phyloP scores from a whole-genome alignment of 345 rosid species.

The Eucalyptus leucophloia region DNA sequence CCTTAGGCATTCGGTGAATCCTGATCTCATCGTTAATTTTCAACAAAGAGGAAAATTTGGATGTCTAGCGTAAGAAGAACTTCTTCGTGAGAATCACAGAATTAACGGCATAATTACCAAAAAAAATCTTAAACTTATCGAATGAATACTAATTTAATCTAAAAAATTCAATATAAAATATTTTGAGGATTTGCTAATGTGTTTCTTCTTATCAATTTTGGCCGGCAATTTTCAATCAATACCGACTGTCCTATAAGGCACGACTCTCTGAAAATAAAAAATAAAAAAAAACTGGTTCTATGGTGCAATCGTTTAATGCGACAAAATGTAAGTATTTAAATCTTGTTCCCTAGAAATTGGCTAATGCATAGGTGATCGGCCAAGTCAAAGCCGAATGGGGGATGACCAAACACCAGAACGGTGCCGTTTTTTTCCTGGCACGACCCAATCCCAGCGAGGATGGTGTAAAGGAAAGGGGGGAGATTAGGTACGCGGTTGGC shows the following conservation, averaged over 20 bases:
- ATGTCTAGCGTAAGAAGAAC: neutral
- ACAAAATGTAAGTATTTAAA: neutral
- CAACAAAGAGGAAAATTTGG: neutral
- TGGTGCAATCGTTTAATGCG: neutral
- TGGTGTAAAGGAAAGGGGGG: neutral
- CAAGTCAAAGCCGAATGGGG: neutral
- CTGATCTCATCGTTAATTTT: neutral
- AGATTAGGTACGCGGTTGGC: neutral
- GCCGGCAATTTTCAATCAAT: fast-evolving
- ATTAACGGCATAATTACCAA: neutral
- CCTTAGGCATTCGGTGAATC: no score
- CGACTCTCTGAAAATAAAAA: neutral
- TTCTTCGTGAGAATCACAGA: neutral
- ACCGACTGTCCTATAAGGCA: fast-evolving
- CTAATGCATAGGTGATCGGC: neutral
- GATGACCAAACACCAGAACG: neutral
- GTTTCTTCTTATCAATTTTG: neutral
- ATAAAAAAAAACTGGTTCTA: neutral
- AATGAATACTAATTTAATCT: no score
- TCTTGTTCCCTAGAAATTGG: neutral
- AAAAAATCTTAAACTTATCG: neutral
- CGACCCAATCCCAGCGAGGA: neutral
- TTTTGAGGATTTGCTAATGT: fast-evolving
- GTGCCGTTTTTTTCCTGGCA: neutral
- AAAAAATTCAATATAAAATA: fast-evolving